A percentile compares a stretch with the other conserved stretches of the same genome.
These are phyloP conservation scores for Cyclanthera cordifolia DNA, from an alignment of 306 rosid genomes.

Conservation along the genomic window DNA sequence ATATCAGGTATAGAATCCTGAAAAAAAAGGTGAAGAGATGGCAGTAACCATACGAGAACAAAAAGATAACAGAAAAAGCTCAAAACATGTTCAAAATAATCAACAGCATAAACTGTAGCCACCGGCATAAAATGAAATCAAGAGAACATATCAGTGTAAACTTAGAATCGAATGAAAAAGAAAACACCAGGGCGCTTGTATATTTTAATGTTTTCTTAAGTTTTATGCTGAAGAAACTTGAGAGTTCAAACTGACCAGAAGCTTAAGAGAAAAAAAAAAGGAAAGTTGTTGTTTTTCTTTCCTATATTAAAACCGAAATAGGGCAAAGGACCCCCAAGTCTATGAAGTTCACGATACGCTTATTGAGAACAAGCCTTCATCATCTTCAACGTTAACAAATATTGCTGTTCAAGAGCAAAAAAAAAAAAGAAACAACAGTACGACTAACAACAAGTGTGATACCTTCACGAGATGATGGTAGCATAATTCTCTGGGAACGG, in stretches of 20 bases:
- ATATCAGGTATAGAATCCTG: constrained; percentile 57
- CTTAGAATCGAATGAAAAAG: not conserved
- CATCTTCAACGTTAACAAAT: not conserved
- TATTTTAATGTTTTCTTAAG: not conserved
- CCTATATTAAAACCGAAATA: too few species aligned
- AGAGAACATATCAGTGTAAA: not conserved
- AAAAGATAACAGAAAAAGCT: not conserved
- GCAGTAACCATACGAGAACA: constrained; percentile 1
- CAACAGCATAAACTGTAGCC: not conserved
- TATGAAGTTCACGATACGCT: too few species aligned
- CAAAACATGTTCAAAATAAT: not conserved
- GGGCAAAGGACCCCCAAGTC: too few species aligned
- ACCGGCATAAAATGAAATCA: not conserved
- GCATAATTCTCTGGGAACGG: constrained; percentile 30
- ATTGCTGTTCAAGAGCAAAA: not conserved
- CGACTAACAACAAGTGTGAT: not conserved
- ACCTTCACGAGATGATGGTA: constrained; percentile 56
- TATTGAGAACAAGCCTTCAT: not conserved
- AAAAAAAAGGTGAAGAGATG: constrained; percentile 17
- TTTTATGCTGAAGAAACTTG: not conserved
- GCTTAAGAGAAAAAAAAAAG: not conserved
- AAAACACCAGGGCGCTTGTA: not conserved
- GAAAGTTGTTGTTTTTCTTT: too few species aligned
- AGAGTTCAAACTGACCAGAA: not conserved
- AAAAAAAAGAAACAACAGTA: not conserved